Conservation (phyloP, 768 basidiomycete species). For the Megacollybia marginata region DNA sequence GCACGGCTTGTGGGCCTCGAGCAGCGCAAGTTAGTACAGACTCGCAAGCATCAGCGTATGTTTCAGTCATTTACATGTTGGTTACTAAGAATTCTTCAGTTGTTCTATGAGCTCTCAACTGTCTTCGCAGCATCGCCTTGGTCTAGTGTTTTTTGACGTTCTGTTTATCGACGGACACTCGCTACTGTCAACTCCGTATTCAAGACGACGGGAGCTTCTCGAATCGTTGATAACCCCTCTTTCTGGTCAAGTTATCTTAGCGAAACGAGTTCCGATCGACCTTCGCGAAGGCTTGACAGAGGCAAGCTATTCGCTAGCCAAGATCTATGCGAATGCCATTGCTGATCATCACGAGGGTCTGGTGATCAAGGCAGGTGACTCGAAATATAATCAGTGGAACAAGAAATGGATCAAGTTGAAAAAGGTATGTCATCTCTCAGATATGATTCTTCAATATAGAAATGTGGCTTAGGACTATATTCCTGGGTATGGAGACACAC, state of each 20-base stretch:
- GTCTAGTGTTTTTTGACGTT: slow-evolving; percentile 84
- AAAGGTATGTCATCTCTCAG: slow-evolving; percentile 17
- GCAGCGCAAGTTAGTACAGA: slow-evolving; percentile 15
- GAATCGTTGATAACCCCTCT: slow-evolving; percentile 45
- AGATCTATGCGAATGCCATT: slow-evolving; percentile 43
- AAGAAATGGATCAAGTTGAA: slow-evolving; percentile 85
- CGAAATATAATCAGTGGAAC: slow-evolving; percentile 55
- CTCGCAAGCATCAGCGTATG: slow-evolving; percentile 7
- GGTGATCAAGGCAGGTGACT: slow-evolving; percentile 69
- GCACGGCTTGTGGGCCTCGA: slow-evolving; percentile 51
- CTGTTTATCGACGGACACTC: slow-evolving; percentile 59
- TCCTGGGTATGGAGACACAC: slow-evolving; percentile 69
- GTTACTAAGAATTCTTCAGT: neutral
- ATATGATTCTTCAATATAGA: too few relatives aligned
- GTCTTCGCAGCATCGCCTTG: slow-evolving; percentile 48
- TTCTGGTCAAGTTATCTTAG: slow-evolving; percentile 59
- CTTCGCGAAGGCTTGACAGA: slow-evolving; percentile 15
- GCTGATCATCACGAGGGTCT: slow-evolving; percentile 59
- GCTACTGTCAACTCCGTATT: slow-evolving; percentile 50
- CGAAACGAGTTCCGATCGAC: slow-evolving; percentile 45
- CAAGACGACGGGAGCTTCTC: slow-evolving; percentile 50
- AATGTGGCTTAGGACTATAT: slow-evolving; percentile 58
- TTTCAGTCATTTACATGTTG: too few relatives aligned
- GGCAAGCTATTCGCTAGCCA: slow-evolving; percentile 24
- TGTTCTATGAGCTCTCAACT: slow-evolving; percentile 22